These are phyloP conservation scores for Sphaerulina vaccinii DNA, from an alignment of 2,329 filamentous ascomycete genomes.

Conservation along the genomic window DNA sequence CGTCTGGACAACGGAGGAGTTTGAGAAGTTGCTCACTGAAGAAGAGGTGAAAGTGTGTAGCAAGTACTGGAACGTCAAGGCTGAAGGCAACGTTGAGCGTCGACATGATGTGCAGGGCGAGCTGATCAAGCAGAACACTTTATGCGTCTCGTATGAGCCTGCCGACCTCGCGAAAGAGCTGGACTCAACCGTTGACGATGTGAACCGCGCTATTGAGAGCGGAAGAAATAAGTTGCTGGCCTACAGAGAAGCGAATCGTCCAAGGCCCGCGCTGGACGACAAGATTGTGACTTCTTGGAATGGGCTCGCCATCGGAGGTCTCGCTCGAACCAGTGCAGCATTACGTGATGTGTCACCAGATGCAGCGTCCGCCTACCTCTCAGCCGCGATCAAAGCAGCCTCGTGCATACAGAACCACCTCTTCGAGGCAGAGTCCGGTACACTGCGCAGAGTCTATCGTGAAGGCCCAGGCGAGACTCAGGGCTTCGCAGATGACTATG, in stretches of 20 bases:
- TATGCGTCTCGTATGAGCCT: conserved; percentile 68
- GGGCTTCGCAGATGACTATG: conserved; percentile 92
- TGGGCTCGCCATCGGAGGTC: conserved; percentile 77
- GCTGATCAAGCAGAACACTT: conserved; percentile 88
- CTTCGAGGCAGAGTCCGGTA: conserved; percentile 63
- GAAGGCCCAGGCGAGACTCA: conserved; percentile 63
- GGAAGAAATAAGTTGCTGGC: conserved; percentile 68
- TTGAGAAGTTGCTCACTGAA: conserved; percentile 70
- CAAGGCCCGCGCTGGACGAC: conserved; percentile 75
- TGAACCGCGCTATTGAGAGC: conserved; percentile 64
- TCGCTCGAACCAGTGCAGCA: conserved; percentile 72
- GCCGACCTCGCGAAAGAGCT: conserved; percentile 73
- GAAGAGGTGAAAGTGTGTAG: conserved; percentile 72
- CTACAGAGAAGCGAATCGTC: conserved; percentile 71
- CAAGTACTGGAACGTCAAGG: conserved; percentile 77
- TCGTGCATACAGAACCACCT: conserved; percentile 70
- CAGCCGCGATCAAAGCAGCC: conserved; percentile 66
- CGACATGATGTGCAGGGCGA: conserved; percentile 88
- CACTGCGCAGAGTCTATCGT: conserved; percentile 72
- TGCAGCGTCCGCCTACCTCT: conserved; percentile 51
- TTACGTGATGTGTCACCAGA: conserved; percentile 61
- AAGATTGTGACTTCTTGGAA: conserved; percentile 89
- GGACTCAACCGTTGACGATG: conserved; percentile 66
- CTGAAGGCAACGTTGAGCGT: conserved; percentile 81
- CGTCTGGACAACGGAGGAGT: conserved; percentile 86